Base-by-base conservation (phyloP, 495 filamentous ascomycete species). In the Chaetomium fimeti region DNA sequence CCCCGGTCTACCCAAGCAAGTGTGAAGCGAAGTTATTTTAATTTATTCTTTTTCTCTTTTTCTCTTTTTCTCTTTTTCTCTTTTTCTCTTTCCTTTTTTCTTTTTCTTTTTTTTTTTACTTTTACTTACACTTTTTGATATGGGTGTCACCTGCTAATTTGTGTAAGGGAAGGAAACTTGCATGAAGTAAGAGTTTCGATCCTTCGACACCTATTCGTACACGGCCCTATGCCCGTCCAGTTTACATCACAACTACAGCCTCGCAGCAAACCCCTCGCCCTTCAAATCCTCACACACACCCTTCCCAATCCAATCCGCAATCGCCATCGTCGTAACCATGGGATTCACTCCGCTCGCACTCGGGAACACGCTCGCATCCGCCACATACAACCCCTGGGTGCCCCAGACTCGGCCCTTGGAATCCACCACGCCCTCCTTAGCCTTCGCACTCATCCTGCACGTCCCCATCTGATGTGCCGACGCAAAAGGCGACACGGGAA, bases 401-500 rank as follows among this genome's bases (percentile, higher is more conserved):
- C 86, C 92, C 91, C 91, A 96, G 4, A 94, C 91, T 67, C 81
- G 83, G 1, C 92, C 91, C 54, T 81, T 76, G 0, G 85, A 77
- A 73, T 93, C 88, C 3, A 96, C 92, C 2, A 96, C 93, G 28
- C 89, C 88, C 11, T 78, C 78, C 12, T 75, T 72, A 62, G 81
- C 71, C n/a, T 63, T 76, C 51, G 81, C 74, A 29, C 87, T 86
- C 93, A 97, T 97, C 0, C 90, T 82, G 69, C 90, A 93, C 1
- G 86, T 89, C 2, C 93, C 93, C 92, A 97, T 96, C 79, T 96
- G 93, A 72, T 98, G 93, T 2, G 92, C 93, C 51, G 71, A 83
- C 48, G 18, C 72, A 70, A 72, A 88, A 68, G 61, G 76, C 43
- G 68, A 76, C 56, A 70, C 81, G 20, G 76, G 85, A 62, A 70